Evolutionary conservation across 305 asterid genomes (phyloP), one percentile per base, ranked within the genome.

Genomic region (Rubia tinctorum): DNA sequence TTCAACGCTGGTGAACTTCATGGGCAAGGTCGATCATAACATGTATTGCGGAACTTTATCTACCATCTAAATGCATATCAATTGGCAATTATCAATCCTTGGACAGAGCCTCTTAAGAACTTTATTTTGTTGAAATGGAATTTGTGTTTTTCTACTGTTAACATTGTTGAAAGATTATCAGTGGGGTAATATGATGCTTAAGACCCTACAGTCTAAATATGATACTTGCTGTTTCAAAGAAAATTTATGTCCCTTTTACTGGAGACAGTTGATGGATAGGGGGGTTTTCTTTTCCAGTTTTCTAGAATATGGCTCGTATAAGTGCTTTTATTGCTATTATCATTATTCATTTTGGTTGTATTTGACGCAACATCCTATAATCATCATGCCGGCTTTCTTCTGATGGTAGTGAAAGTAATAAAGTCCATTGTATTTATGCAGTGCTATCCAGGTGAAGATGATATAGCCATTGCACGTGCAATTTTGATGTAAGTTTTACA

Each of bases 371-470:
- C 22, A 13, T 42, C 43, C 51, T 34, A n/a, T 30, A 23, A 44
- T 17, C 25, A 4, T 71, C 66, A 25, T 11, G 20, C 58, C 55
- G 27, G 27, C 61, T 14, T 37, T 18, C 13, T 74, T 25, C 43
- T 55, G 73, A 10, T 58, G 47, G 42, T 8, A 63, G 40, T 45
- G 62, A 71, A 56, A 51, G 70, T 42, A 71, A 75, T 70, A 73
- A 76, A 18, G 75, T 78, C 75, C 56, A 51, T 68, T 62, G 44
- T 75, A 75, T 70, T 74, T 17, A 61, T 86, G 88, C 93, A 94
- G 98, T 94, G 98, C 85, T 94, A 94, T 79, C 97, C 98, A 7
- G 97, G 97, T 77, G 97, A 94, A 87, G 98, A 88, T 73, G 97
- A 94, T 86, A 80, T 90, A 80, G 96, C 97, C 66, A 85, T 94